These are phyloP conservation scores for Paraphaeosphaeria minitans DNA, from an alignment of 2,329 filamentous ascomycete genomes.

Conservation along the genomic window DNA sequence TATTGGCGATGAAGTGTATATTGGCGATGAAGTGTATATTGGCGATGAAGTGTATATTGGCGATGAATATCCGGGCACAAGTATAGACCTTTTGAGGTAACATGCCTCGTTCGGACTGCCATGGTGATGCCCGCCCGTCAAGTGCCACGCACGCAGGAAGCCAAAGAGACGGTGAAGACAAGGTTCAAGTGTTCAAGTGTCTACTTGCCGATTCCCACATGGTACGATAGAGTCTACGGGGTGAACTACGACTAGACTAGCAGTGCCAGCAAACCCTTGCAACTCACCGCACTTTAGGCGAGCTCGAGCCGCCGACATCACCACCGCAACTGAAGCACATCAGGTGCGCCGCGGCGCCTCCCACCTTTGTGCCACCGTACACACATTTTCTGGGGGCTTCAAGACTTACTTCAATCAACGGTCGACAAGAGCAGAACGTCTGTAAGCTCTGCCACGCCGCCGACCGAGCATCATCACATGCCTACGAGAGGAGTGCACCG, in stretches of 20 bases:
- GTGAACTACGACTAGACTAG: background rate
- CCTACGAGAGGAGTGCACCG: background rate
- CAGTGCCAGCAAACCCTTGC: slow-evolving; percentile 18
- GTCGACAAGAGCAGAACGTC: background rate
- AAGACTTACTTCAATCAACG: background rate
- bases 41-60: background rate
- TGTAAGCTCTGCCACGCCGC: background rate
- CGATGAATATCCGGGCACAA: background rate
- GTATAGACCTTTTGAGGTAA: no score
- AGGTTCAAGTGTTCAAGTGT: background rate
- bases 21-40: background rate
- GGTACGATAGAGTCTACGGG: background rate
- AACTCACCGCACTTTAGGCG: slow-evolving; percentile 25
- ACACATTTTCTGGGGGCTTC: background rate
- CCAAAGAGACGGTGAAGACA: slow-evolving; percentile 14
- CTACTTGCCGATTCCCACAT: slow-evolving; percentile 9
- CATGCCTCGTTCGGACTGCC: background rate
- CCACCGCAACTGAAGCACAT: background rate
- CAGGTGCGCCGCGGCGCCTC: background rate
- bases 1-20: background rate
- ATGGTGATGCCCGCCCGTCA: background rate
- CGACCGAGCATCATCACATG: slow-evolving; percentile 18
- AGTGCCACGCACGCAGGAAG: background rate
- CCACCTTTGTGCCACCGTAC: background rate
- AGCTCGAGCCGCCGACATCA: slow-evolving; percentile 11